Evolutionary conservation across 805 yeast genomes (phyloP).

Genomic region (Candida fluviatilis): DNA sequence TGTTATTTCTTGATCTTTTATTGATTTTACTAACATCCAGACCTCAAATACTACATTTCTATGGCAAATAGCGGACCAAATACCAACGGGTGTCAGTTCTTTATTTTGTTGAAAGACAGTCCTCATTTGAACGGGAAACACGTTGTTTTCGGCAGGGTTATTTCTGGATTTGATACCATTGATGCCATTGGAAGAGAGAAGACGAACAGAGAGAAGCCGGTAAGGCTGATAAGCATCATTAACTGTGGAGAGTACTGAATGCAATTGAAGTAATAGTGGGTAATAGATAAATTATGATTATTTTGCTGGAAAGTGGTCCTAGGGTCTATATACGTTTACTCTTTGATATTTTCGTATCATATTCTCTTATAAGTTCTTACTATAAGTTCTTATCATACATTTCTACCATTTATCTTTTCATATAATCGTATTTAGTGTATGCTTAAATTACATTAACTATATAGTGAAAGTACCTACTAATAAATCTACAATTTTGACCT

Average conservation of each 20-base stretch:
- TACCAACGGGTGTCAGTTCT: conserved; percentile 46
- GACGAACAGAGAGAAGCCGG: conserved; percentile 15
- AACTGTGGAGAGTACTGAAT: conserved; percentile 19
- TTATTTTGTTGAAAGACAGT: conserved; percentile 27
- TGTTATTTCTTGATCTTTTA: background rate
- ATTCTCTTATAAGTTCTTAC: too few relatives aligned
- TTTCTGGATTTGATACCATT: conserved; percentile 80
- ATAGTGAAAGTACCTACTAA: too few relatives aligned
- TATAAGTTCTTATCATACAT: too few relatives aligned
- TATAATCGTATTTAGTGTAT: too few relatives aligned
- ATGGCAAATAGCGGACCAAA: conserved; percentile 70
- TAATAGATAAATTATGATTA: too few relatives aligned
- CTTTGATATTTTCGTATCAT: too few relatives aligned
- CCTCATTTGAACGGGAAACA: conserved; percentile 75
- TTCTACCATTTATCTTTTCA: too few relatives aligned
- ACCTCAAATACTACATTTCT: conserved; percentile 37
- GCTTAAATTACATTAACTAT: too few relatives aligned
- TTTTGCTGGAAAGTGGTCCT: too few relatives aligned
- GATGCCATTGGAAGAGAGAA: conserved; percentile 26
- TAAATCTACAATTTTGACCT: too few relatives aligned
- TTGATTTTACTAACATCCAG: background rate
- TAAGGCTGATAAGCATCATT: conserved; percentile 7
- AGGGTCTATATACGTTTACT: too few relatives aligned
- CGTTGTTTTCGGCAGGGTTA: conserved; percentile 92
- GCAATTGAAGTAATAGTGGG: too few relatives aligned